phyloP scores from a whole-genome alignment of 2,329 filamentous ascomycete species.

The Apiospora sp. region DNA sequence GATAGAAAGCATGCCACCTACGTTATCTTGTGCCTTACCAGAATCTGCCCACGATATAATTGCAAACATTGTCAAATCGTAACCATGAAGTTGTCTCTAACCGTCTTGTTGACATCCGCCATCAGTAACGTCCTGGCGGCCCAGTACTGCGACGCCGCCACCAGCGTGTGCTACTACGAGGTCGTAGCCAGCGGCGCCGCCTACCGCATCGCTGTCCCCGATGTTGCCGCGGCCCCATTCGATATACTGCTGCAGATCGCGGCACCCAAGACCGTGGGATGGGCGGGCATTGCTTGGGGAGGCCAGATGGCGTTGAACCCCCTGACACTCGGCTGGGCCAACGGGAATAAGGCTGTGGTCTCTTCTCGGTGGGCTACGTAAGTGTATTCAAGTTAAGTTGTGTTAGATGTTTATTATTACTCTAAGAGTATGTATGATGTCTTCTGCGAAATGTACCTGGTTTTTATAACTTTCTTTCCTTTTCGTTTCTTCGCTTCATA shows the following conservation, averaged over 20 bases:
- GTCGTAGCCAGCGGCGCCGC: constrained; percentile 32
- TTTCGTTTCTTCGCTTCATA: too few relatives aligned
- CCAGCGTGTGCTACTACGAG: constrained; percentile 38
- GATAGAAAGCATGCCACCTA: too few relatives aligned
- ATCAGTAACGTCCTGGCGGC: constrained; percentile 22
- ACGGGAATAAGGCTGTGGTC: constrained; percentile 32
- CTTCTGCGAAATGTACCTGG: too few relatives aligned
- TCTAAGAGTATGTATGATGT: too few relatives aligned
- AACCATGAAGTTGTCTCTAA: not conserved
- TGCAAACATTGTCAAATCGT: too few relatives aligned
- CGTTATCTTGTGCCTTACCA: not conserved
- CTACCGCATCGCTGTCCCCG: constrained; percentile 37
- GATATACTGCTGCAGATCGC: constrained; percentile 39
- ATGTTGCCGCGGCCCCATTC: constrained; percentile 36
- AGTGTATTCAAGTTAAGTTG: constrained; percentile 22
- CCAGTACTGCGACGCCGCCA: constrained; percentile 35
- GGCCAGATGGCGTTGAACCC: constrained; percentile 40
- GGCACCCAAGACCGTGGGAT: constrained; percentile 37
- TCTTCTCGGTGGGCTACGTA: constrained; percentile 39
- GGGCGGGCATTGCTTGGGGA: constrained; percentile 40
- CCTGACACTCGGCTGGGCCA: constrained; percentile 37
- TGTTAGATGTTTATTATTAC: too few relatives aligned
- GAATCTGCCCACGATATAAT: not conserved
- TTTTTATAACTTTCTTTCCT: too few relatives aligned
- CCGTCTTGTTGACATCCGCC: constrained; percentile 27